These are phyloP conservation scores for Penicillium italicum DNA, from an alignment of 2,329 filamentous ascomycete species.

Conservation along the genomic window DNA sequence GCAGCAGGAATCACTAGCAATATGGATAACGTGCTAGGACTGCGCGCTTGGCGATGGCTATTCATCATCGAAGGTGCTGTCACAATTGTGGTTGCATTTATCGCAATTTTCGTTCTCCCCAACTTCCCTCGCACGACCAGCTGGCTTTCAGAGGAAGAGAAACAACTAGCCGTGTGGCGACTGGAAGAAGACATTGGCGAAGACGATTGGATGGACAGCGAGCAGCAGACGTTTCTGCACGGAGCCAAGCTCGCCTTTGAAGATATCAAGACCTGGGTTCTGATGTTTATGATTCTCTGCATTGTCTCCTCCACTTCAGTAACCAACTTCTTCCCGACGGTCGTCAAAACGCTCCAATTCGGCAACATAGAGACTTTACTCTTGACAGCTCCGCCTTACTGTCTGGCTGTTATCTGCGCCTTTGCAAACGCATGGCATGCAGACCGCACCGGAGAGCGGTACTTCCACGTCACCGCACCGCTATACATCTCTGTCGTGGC, in stretches of 20 bases:
- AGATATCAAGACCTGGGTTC: conserved; percentile 59
- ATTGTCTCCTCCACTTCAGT: conserved; percentile 58
- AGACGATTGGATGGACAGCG: conserved; percentile 58
- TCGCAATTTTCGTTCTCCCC: conserved; percentile 59
- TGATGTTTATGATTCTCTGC: conserved; percentile 57
- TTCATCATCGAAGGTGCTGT: conserved; percentile 69
- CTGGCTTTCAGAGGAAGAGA: conserved; percentile 59
- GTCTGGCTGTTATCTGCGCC: conserved; percentile 57
- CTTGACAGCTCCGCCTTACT: conserved; percentile 63
- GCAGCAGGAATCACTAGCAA: conserved; percentile 63
- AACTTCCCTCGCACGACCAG: conserved; percentile 62
- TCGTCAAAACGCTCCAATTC: conserved; percentile 66
- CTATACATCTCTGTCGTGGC: conserved; percentile 59
- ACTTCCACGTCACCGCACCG: conserved; percentile 63
- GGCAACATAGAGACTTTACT: conserved; percentile 58
- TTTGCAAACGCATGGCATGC: conserved; percentile 67
- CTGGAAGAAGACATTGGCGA: conserved; percentile 63
- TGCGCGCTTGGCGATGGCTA: conserved; percentile 61
- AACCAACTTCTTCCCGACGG: conserved; percentile 67
- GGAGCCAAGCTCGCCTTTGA: conserved; percentile 56
- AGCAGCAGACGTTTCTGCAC: conserved; percentile 49
- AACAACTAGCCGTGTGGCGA: conserved; percentile 57
- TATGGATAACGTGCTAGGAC: conserved; percentile 55
- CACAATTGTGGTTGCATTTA: conserved; percentile 59
- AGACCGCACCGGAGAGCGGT: conserved; percentile 67